Evolutionary conservation across 73 alveolate genomes (phyloP).

Genomic region (Symbiodinium pilosum): DNA sequence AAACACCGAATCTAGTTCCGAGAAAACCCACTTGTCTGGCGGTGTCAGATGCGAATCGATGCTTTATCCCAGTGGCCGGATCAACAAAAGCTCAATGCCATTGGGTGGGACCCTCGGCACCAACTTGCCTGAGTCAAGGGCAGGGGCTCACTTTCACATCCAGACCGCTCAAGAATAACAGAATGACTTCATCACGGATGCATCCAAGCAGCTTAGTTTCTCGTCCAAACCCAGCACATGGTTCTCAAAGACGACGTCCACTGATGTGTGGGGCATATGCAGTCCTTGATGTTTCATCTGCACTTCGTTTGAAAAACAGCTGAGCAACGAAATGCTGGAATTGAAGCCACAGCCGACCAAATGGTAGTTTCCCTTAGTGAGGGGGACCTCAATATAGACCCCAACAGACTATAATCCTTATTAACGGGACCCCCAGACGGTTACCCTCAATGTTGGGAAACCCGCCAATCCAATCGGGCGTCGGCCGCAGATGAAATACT

Average conservation of each 20-base stretch:
- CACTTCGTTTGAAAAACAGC: no score
- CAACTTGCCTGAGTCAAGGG: conserved; percentile 32
- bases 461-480: background rate
- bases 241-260: conserved; percentile 30
- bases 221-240: conserved; percentile 69
- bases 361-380: no score
- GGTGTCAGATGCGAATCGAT: no score
- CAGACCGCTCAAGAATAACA: no score
- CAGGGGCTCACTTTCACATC: no score
- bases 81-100: conserved; percentile 32
- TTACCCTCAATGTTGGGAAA: background rate
- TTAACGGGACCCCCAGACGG: no score
- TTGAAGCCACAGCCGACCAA: no score
- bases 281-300: conserved; percentile 36
- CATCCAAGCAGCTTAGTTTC: conserved; percentile 14
- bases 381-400: no score
- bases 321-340: no score
- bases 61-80: background rate
- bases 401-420: no score
- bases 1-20: no score
- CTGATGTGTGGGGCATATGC: background rate
- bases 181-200: background rate
- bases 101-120: conserved; percentile 17
- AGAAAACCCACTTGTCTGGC: no score
- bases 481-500: conserved; percentile 36